Evolutionary conservation across 2,329 filamentous ascomycete genomes (phyloP).

Genomic region (Dactylellina sp.): DNA sequence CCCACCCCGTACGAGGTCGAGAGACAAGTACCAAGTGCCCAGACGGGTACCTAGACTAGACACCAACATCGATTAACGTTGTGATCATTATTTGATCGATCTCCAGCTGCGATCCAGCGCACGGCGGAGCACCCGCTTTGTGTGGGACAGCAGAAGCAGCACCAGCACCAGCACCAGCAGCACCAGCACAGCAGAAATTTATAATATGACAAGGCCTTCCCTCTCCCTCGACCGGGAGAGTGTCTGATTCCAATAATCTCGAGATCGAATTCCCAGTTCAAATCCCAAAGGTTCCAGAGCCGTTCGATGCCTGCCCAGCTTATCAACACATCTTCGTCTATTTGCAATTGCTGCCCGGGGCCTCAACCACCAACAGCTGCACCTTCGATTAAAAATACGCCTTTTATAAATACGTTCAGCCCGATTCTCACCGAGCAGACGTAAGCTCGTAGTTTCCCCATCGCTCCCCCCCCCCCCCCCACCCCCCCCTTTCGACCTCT

Average conservation of each 20-base stretch:
- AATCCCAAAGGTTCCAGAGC: slow-evolving; percentile 6
- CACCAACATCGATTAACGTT: no score
- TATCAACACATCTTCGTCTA: slow-evolving; percentile 18
- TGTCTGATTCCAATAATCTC: not conserved
- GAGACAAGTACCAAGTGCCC: no score
- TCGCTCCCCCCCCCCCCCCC: slow-evolving; percentile 1
- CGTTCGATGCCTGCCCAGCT: no score
- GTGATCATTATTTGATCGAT: not conserved
- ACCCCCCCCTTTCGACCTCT: not conserved
- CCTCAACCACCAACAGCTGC: not conserved
- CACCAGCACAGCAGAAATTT: slow-evolving; percentile 22
- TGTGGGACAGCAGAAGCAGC: no score
- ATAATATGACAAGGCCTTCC: slow-evolving; percentile 21
- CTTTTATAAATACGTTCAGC: slow-evolving; percentile 48
- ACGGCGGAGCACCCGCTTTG: not conserved
- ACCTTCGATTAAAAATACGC: not conserved
- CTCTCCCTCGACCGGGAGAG: not conserved
- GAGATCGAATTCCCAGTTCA: no score
- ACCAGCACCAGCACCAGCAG: no score
- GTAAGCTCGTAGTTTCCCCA: slow-evolving; percentile 14
- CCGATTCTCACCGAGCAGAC: slow-evolving; percentile 4
- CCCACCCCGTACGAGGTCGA: no score
- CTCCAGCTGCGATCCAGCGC: not conserved
- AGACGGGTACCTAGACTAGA: no score
- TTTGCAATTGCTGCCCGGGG: slow-evolving; percentile 52